phyloP scores from a whole-genome alignment of 768 basidiomycete genomes.

The Boletus rex-veris region DNA sequence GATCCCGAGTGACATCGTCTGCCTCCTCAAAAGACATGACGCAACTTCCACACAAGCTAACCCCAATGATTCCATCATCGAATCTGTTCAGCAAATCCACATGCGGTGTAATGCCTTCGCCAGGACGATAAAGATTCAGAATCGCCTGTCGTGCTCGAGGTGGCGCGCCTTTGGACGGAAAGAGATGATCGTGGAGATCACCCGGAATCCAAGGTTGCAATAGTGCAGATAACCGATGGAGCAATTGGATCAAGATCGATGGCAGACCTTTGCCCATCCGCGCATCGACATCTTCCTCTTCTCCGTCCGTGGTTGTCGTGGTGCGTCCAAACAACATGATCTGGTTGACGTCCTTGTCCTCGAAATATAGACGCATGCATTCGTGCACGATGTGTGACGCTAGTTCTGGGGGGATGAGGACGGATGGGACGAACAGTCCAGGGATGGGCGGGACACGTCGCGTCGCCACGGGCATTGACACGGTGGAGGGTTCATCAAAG shows the following conservation, averaged over 20 bases:
- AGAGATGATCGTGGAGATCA: constrained; percentile 53
- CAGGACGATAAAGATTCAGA: constrained; percentile 83
- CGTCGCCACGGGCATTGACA: constrained; percentile 19
- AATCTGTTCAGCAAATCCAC: constrained; percentile 83
- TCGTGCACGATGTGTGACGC: constrained; percentile 46
- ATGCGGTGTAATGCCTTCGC: constrained; percentile 86
- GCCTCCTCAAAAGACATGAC: constrained; percentile 68
- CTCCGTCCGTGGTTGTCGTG: constrained; percentile 5
- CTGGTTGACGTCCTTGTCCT: constrained; percentile 56
- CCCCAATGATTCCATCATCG: constrained; percentile 85
- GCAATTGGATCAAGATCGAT: constrained; percentile 48
- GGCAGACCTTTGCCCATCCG: constrained; percentile 49
- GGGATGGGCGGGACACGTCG: constrained; percentile 53
- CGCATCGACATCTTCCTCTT: constrained; percentile 12
- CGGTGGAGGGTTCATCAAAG: constrained; percentile 42
- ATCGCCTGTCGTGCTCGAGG: constrained; percentile 76
- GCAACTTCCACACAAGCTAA: constrained; percentile 77
- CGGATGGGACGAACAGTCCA: constrained; percentile 58
- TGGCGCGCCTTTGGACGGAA: constrained; percentile 42
- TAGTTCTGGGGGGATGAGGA: constrained; percentile 49
- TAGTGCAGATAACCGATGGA: constrained; percentile 46
- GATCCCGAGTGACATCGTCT: neutral
- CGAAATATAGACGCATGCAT: constrained; percentile 59
- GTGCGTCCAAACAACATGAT: constrained; percentile 80
- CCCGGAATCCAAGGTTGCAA: constrained; percentile 50